Percentiles rank a stretch among this genome's conserved stretches.
These are phyloP conservation scores for Monascus ruber DNA, from an alignment of 2,329 filamentous ascomycete species.

Conservation along the genomic window DNA sequence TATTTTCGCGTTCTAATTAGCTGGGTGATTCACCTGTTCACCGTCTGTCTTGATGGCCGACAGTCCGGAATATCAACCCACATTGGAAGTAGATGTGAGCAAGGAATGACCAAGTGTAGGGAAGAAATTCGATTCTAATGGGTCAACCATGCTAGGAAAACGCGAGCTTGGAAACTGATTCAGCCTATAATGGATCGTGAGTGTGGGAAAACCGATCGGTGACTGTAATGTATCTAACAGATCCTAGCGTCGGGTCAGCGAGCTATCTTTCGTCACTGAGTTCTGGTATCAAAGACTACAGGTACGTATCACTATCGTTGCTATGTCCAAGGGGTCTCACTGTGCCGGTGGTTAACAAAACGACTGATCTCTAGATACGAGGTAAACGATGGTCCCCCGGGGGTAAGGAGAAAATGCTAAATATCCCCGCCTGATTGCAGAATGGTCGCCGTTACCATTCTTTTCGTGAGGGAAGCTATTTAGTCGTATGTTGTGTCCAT, in stretches of 20 bases:
- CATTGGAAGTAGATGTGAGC: neutral
- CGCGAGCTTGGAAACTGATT: neutral
- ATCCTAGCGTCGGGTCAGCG: conserved; percentile 1
- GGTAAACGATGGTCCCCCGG: neutral
- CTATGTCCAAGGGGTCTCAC: conserved; percentile 4
- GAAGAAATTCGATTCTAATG: neutral
- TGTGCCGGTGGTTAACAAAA: neutral
- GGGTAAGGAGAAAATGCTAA: neutral
- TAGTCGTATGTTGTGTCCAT: neutral
- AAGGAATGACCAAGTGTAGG: neutral
- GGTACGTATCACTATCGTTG: conserved; percentile 7
- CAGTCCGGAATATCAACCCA: neutral
- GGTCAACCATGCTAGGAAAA: neutral
- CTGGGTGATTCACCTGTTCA: too few species aligned
- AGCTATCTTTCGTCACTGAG: neutral
- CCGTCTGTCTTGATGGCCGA: neutral
- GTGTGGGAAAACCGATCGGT: neutral
- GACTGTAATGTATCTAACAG: neutral
- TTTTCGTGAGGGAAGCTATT: neutral
- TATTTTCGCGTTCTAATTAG: too few species aligned
- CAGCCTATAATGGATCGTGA: neutral
- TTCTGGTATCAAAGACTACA: neutral
- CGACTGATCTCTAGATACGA: neutral
- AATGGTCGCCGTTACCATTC: neutral
- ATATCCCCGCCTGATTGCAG: neutral